A percentile compares a stretch with the other conserved stretches of the same genome.
phyloP scores from a whole-genome alignment of 139 green algal genomes.

The Picochlorum sp. region DNA sequence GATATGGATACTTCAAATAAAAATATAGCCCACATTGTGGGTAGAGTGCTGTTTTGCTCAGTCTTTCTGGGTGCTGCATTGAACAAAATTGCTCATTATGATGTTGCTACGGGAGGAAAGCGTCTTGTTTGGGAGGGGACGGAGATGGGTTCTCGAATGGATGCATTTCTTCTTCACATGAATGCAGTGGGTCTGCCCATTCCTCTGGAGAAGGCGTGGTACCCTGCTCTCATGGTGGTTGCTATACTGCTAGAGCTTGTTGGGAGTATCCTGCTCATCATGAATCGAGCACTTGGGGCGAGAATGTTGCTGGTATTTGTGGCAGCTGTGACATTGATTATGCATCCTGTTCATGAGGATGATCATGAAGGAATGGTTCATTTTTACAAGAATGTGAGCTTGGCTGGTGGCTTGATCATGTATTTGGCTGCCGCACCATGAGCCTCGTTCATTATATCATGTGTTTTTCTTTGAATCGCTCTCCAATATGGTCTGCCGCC shows the following conservation, averaged over 20 bases:
- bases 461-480: slow-evolving; percentile 11
- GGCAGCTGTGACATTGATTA: neutral
- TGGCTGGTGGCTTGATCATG: slow-evolving; percentile 5
- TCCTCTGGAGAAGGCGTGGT: neutral
- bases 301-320: slow-evolving; percentile 12
- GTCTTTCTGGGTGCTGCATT: slow-evolving; percentile 3
- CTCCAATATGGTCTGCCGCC: slow-evolving; percentile 4
- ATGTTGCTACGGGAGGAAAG: neutral
- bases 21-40: neutral
- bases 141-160: neutral
- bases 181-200: neutral
- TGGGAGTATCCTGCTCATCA: slow-evolving; percentile 8
- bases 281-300: slow-evolving; percentile 9
- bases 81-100: neutral
- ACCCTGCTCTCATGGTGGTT: slow-evolving; percentile 3
- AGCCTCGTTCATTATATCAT: neutral
- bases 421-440: neutral
- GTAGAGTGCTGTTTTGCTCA: slow-evolving; percentile 8
- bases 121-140: neutral
- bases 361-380: neutral
- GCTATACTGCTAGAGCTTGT: slow-evolving; percentile 5
- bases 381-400: slow-evolving; percentile 7
- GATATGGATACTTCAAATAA: too few relatives aligned
- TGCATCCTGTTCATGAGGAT: slow-evolving; percentile 4
- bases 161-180: neutral